Base-by-base conservation (phyloP, 768 basidiomycete species). In the Boletellus sp. region DNA sequence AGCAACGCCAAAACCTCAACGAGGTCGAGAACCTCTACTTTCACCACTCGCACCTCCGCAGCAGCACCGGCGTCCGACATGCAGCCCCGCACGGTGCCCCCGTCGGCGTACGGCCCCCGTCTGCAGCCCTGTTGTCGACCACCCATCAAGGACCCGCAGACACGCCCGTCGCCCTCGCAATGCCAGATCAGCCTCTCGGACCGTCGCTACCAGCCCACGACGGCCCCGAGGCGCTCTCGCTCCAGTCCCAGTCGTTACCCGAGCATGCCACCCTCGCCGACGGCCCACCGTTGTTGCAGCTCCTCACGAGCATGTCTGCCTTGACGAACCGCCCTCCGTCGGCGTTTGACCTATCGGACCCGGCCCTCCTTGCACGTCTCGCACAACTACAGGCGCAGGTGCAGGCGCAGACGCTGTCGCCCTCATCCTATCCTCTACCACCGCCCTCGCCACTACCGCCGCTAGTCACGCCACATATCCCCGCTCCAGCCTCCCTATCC, bases 11-110 rank as follows among this genome's bases (percentile, higher is more conserved):
- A 66, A 87, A 76, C 40, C 68, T 90, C 45, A 87, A 85, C 59
- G 87, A 90, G 68, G 87, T 90, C 6, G 87, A 90, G 65, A 89
- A 89, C 59, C 72, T 90, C 9, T 90, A 88, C 71, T 89, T 89
- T 59, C 83, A 81, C 42, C 83, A 85, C 60, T 84, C 85, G 0
- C 81, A 85, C 45, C 67, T 72, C 23, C 74, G 74, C 49, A 68
- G 33, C 12, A 28, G 28, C 28, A 28, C 28, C 7, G 2, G 11
- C 28, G 50, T 52, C 8, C 65, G 60, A 31, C 54, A 62, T 7
- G 28, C 11, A 10, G 24, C 4, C 24, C 24, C 24, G 8, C 8
- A 26, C 24, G 24, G 24, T 26, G 24, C 8, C 24, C 24, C 24
- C 24, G n/a, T n/a, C n/a, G 8, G 24, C 24, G 24, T 26, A 26